These are phyloP conservation scores for Parascedosporium putredinis DNA, from an alignment of 2,329 filamentous ascomycete genomes.

Conservation along the genomic window DNA sequence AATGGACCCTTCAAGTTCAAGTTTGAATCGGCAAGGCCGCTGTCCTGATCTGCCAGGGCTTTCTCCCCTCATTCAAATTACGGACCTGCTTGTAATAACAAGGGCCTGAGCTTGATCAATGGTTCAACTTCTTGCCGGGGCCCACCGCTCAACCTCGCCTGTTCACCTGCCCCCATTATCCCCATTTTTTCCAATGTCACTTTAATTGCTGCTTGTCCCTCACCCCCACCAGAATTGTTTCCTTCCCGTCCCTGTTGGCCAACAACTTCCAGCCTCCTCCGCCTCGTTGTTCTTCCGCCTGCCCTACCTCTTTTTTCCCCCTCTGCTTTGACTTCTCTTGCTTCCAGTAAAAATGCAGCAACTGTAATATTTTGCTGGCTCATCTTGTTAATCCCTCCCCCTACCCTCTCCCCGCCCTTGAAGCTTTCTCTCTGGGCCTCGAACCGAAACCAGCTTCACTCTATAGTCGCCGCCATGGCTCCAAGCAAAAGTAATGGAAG, in stretches of 20 bases:
- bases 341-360: neutral
- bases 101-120: no score
- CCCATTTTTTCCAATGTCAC: neutral
- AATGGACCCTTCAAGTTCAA: neutral
- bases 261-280: constrained; percentile 1
- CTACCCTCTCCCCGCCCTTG: neutral
- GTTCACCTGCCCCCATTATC: neutral
- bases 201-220: neutral
- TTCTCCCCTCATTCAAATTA: no score
- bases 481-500: constrained; percentile 6
- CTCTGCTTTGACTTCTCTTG: no score
- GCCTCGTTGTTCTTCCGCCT: neutral
- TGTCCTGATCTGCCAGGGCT: no score
- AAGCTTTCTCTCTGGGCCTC: neutral
- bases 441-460: neutral
- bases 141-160: neutral
- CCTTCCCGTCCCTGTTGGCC: neutral
- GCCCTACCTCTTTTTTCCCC: neutral
- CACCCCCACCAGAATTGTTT: neutral
- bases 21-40: no score
- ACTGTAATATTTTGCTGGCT: no score
- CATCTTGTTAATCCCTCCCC: no score
- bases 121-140: neutral
- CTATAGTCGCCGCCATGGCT: constrained; percentile 1
- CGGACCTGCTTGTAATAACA: no score